Evolutionary conservation across 192 early-diverging fungal genomes (phyloP).

Genomic region (Mycoemilia scoparia): DNA sequence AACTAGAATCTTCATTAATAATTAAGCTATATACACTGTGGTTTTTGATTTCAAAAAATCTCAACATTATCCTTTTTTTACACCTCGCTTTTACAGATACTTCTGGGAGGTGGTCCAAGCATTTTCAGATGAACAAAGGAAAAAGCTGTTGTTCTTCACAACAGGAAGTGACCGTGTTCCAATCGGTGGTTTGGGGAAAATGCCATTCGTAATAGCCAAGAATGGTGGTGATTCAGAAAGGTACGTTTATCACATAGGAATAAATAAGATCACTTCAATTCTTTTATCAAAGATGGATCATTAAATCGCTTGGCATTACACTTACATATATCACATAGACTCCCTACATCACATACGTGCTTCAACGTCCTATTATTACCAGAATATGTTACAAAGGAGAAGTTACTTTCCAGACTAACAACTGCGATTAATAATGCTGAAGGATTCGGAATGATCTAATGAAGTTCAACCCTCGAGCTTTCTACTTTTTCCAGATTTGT

Average conservation of each 20-base stretch:
- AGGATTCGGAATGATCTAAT: slow-evolving; percentile 64
- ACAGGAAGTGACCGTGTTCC: slow-evolving; percentile 86
- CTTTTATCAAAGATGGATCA: not conserved
- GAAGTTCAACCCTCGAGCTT: too few relatives aligned
- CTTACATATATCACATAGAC: too few relatives aligned
- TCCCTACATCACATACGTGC: slow-evolving; percentile 88
- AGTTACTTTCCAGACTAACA: slow-evolving; percentile 53
- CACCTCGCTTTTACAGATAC: too few relatives aligned
- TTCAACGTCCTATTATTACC: slow-evolving; percentile 77
- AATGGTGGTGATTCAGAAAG: slow-evolving; percentile 73
- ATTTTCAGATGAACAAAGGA: slow-evolving; percentile 71
- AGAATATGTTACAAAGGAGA: slow-evolving; percentile 62
- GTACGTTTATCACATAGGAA: not conserved
- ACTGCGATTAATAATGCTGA: slow-evolving; percentile 67
- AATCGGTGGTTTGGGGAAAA: slow-evolving; percentile 65
- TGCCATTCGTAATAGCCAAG: slow-evolving; percentile 73
- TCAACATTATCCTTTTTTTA: not conserved
- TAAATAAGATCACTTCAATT: too few relatives aligned
- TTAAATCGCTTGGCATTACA: too few relatives aligned
- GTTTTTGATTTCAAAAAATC: not conserved
- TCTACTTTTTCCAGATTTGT: too few relatives aligned
- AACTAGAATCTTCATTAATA: too few relatives aligned
- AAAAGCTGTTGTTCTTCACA: slow-evolving; percentile 71
- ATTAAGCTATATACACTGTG: slow-evolving; percentile 4
- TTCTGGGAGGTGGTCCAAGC: slow-evolving; percentile 78